phyloP scores from a whole-genome alignment of 805 yeast species.

The Suhomyces pyralidae region DNA sequence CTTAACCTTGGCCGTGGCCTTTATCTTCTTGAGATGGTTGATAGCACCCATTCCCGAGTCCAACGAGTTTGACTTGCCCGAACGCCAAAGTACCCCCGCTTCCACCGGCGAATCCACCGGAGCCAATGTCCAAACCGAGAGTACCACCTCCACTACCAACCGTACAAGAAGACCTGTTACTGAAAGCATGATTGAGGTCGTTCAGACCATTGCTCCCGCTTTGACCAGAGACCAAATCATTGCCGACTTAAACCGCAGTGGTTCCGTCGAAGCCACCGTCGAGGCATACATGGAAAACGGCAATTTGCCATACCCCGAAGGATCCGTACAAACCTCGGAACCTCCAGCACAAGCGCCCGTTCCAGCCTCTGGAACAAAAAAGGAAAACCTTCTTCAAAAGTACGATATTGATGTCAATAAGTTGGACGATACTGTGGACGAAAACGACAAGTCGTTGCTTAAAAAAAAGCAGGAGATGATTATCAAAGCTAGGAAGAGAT shows the following conservation, averaged over 20 bases:
- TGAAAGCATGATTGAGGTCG: conserved; percentile 78
- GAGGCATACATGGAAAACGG: conserved; percentile 65
- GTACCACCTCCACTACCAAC: conserved; percentile 5
- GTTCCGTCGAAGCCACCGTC: conserved; percentile 78
- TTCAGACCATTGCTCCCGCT: conserved; percentile 76
- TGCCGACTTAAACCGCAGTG: conserved; percentile 69
- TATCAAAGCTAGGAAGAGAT: conserved; percentile 42
- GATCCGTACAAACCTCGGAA: conserved; percentile 9
- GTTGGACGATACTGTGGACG: conserved; percentile 11
- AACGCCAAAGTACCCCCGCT: not conserved
- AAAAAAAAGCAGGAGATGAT: conserved; percentile 40
- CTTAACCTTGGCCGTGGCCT: conserved; percentile 47
- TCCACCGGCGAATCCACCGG: conserved; percentile 8
- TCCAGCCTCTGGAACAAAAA: conserved; percentile 5
- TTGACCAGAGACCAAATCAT: conserved; percentile 68
- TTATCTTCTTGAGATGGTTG: conserved; percentile 64
- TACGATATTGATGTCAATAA: conserved; percentile 35
- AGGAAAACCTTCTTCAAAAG: conserved; percentile 33
- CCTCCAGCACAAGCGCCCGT: conserved; percentile 8
- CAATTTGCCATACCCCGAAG: conserved; percentile 56
- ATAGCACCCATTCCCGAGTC: conserved; percentile 54
- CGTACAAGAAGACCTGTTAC: conserved; percentile 49
- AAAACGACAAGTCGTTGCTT: conserved; percentile 10
- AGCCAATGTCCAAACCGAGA: conserved; percentile 1
- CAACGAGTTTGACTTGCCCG: conserved; percentile 12